A percentile compares a stretch with the other conserved stretches of the same genome.
phyloP scores from a whole-genome alignment of 768 basidiomycete species.

The Suillus occidentalis region DNA sequence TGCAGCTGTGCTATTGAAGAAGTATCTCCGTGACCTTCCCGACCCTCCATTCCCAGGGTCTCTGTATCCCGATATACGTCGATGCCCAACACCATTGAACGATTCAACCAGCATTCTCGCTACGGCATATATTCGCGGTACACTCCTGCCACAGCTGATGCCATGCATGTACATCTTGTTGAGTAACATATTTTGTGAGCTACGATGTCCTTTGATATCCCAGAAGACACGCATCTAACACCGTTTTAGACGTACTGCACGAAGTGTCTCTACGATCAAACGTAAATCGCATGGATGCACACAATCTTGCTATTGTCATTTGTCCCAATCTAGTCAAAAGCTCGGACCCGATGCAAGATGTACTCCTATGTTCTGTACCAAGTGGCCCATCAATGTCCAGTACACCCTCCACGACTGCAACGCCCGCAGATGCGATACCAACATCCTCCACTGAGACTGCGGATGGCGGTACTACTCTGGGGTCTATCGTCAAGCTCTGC shows the following conservation, averaged over 20 bases:
- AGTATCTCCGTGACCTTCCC: slow-evolving; percentile 79
- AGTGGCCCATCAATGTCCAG: slow-evolving; percentile 42
- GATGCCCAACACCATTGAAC: slow-evolving; percentile 60
- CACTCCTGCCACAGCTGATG: slow-evolving; percentile 63
- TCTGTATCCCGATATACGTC: slow-evolving; percentile 61
- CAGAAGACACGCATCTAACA: not conserved
- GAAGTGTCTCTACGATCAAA: slow-evolving; percentile 70
- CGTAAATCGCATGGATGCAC: slow-evolving; percentile 78
- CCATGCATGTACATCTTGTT: slow-evolving; percentile 75
- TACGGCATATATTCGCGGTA: slow-evolving; percentile 67
- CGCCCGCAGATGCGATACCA: slow-evolving; percentile 7
- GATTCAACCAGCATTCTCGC: slow-evolving; percentile 57
- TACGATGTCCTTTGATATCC: not conserved
- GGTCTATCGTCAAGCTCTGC: slow-evolving; percentile 70
- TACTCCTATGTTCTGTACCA: slow-evolving; percentile 69
- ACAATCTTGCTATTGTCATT: slow-evolving; percentile 79
- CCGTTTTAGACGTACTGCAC: slow-evolving; percentile 65
- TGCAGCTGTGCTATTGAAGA: slow-evolving; percentile 84
- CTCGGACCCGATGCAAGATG: slow-evolving; percentile 66
- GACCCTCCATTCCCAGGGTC: slow-evolving; percentile 74
- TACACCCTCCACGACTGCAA: slow-evolving; percentile 19
- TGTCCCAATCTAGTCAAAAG: slow-evolving; percentile 78
- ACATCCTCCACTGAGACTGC: slow-evolving; percentile 27
- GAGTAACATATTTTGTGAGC: slow-evolving; percentile 64
- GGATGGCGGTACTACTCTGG: slow-evolving; percentile 64